Percentiles rank a stretch among this genome's conserved stretches.
phyloP scores from a whole-genome alignment of 768 basidiomycete species.

The Lyophyllum shimeji region DNA sequence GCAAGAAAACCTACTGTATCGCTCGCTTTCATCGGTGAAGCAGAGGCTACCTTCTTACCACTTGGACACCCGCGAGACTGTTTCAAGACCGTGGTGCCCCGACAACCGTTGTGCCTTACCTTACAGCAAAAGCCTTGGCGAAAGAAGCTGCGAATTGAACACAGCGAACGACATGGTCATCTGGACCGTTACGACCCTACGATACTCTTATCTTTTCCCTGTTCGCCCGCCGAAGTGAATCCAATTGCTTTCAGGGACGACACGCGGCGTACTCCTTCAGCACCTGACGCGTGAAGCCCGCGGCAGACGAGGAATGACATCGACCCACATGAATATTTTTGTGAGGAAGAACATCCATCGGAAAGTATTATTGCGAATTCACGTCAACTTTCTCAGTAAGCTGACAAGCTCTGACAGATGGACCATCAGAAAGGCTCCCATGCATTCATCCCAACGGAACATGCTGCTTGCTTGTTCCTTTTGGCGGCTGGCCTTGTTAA shows the following conservation, averaged over 20 bases:
- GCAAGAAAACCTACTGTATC: too few relatives aligned
- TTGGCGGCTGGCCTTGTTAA: not conserved
- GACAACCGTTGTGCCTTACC: too few relatives aligned
- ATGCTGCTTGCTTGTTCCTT: not conserved
- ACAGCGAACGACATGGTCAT: too few relatives aligned
- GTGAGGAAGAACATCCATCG: too few relatives aligned
- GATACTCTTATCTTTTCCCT: too few relatives aligned
- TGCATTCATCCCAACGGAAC: not conserved
- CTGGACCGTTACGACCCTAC: not conserved
- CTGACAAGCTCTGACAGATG: not conserved
- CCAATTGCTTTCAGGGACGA: not conserved
- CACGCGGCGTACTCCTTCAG: not conserved
- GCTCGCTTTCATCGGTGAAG: too few relatives aligned
- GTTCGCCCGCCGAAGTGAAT: not conserved
- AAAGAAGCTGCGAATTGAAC: too few relatives aligned
- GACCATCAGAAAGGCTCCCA: not conserved
- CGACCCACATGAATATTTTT: not conserved
- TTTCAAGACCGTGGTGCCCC: too few relatives aligned
- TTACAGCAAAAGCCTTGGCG: too few relatives aligned
- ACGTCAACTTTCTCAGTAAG: not conserved
- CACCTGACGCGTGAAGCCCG: not conserved
- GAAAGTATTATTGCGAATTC: not conserved
- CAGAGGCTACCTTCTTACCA: too few relatives aligned
- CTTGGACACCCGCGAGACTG: too few relatives aligned
- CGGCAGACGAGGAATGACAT: not conserved